phyloP scores from a whole-genome alignment of 2,329 filamentous ascomycete genomes.

The Monilinia laxa region DNA sequence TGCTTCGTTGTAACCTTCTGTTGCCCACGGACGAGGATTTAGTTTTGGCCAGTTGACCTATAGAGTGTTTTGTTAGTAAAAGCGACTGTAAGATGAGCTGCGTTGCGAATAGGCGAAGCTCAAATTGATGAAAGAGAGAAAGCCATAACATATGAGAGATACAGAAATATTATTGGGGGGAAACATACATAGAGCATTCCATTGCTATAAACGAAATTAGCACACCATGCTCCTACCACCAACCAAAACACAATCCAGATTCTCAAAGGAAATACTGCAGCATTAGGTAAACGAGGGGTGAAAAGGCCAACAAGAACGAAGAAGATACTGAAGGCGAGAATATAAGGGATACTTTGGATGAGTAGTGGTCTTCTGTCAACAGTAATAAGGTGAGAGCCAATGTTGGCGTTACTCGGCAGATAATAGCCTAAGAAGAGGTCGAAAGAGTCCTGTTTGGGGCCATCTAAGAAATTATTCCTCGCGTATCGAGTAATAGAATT shows the following conservation, averaged over 20 bases:
- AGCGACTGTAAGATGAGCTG: background rate
- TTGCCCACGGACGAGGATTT: conserved; percentile 81
- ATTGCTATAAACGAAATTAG: conserved; percentile 76
- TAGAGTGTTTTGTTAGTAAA: background rate
- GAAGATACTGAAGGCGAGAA: conserved; percentile 74
- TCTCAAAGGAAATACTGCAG: conserved; percentile 76
- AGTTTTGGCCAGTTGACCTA: conserved; percentile 99
- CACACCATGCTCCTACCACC: conserved; percentile 65
- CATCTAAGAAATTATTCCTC: conserved; percentile 92
- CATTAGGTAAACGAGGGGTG: conserved; percentile 68
- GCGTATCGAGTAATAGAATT: conserved; percentile 89
- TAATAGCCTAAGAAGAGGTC: conserved; percentile 91
- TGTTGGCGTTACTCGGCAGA: conserved; percentile 69
- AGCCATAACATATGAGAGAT: background rate
- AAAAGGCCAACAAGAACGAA: conserved; percentile 74
- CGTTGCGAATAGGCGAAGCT: background rate
- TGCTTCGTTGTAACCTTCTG: conserved; percentile 86
- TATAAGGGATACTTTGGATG: conserved; percentile 91
- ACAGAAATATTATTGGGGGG: background rate
- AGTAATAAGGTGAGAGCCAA: conserved; percentile 65
- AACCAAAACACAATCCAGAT: conserved; percentile 81
- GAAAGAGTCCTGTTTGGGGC: conserved; percentile 90
- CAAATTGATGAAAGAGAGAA: background rate
- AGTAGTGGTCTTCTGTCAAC: conserved; percentile 80
- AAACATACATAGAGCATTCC: conserved; percentile 90